phyloP scores from a whole-genome alignment of 2,329 filamentous ascomycete species.

The Colletotrichum simmondsii region DNA sequence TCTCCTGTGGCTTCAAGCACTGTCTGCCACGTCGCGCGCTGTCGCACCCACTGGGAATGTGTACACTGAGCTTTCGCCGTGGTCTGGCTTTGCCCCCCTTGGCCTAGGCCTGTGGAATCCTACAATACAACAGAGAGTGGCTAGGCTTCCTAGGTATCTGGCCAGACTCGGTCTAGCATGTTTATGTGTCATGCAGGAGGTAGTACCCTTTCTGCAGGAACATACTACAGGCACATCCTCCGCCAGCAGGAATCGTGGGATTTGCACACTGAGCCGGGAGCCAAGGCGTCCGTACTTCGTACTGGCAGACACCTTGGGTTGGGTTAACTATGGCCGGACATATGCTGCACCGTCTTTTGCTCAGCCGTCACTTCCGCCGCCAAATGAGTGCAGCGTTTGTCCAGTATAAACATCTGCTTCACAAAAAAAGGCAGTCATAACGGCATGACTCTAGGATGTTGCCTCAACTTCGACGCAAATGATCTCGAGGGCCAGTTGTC shows the following conservation, averaged over 20 bases:
- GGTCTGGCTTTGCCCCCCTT: neutral
- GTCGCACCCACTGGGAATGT: neutral
- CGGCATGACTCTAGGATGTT: constrained; percentile 1
- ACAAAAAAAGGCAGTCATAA: constrained; percentile 10
- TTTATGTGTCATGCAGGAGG: constrained; percentile 32
- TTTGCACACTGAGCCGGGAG: neutral
- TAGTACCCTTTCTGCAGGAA: constrained; percentile 24
- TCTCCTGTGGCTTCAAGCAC: constrained; percentile 17
- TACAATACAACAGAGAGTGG: neutral
- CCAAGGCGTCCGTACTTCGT: neutral
- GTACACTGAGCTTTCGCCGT: neutral
- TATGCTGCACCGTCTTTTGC: neutral
- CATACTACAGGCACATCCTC: neutral
- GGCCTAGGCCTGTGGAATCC: neutral
- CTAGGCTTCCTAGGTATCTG: neutral
- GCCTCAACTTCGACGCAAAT: neutral
- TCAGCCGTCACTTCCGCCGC: neutral
- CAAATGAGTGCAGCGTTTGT: neutral
- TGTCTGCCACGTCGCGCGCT: constrained; percentile 20
- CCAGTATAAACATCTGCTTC: neutral
- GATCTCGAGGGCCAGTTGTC: neutral
- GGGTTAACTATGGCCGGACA: neutral
- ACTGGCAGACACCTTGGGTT: neutral
- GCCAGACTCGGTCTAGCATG: neutral
- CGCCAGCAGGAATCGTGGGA: neutral